Conservation (phyloP, 2,329 filamentous ascomycete species). For the Beauveria scarabaeidicola region DNA sequence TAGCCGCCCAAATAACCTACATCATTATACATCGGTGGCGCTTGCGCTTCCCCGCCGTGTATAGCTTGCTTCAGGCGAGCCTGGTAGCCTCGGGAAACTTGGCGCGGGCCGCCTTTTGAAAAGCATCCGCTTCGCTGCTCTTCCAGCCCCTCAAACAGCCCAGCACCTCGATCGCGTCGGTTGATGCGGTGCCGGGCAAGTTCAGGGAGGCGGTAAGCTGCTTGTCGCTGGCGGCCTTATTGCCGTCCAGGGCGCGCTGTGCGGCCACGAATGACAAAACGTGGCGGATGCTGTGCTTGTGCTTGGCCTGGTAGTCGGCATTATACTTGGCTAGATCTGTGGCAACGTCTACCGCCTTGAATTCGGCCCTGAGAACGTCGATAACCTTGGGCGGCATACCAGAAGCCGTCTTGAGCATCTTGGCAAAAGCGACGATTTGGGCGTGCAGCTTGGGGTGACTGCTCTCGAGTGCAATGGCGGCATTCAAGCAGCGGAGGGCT, state of each 20-base stretch:
- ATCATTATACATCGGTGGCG: neutral
- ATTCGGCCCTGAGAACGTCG: constrained; percentile 61
- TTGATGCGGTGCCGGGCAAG: constrained; percentile 39
- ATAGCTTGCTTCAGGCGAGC: constrained; percentile 23
- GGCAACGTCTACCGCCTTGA: constrained; percentile 49
- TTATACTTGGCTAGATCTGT: constrained; percentile 55
- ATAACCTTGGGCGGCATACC: constrained; percentile 53
- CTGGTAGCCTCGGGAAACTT: constrained; percentile 45
- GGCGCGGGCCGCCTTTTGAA: constrained; percentile 37
- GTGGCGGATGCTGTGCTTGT: constrained; percentile 55
- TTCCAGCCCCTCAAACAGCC: constrained; percentile 40
- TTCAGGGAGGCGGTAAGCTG: constrained; percentile 53
- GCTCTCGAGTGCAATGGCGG: constrained; percentile 60
- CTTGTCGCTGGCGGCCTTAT: constrained; percentile 49
- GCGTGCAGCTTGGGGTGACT: constrained; percentile 66
- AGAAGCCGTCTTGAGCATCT: constrained; percentile 50
- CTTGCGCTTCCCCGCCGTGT: neutral
- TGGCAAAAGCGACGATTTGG: constrained; percentile 62
- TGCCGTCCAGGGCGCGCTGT: constrained; percentile 49
- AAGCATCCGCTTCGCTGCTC: constrained; percentile 38
- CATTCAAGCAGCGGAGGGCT: constrained; percentile 76
- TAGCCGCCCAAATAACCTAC: neutral
- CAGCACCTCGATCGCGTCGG: constrained; percentile 44
- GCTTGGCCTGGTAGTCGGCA: constrained; percentile 51
- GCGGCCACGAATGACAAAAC: constrained; percentile 55